These are phyloP conservation scores for Forsythia suspensa DNA, from an alignment of 257 asterid species.

Conservation along the genomic window DNA sequence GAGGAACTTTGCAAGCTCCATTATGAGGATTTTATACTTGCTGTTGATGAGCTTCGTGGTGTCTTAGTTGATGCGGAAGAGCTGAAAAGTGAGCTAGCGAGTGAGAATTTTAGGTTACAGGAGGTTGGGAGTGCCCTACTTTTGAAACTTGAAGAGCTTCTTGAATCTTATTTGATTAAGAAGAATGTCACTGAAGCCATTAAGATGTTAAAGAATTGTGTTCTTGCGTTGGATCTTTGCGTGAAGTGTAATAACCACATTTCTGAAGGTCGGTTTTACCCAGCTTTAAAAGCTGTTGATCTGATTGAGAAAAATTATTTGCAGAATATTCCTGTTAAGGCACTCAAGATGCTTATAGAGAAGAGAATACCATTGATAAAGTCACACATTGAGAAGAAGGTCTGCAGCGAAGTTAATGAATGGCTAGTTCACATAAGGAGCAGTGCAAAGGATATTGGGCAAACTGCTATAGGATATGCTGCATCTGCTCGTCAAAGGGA, in stretches of 20 bases:
- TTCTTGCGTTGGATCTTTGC: slow-evolving; percentile 76
- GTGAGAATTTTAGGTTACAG: slow-evolving; percentile 74
- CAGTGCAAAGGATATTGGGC: slow-evolving; percentile 78
- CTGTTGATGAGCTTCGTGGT: slow-evolving; percentile 93
- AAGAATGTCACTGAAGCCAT: slow-evolving; percentile 82
- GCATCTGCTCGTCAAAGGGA: slow-evolving; percentile 89
- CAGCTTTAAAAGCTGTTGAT: slow-evolving; percentile 84
- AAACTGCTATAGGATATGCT: slow-evolving; percentile 79
- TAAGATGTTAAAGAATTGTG: slow-evolving; percentile 75
- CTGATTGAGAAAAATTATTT: slow-evolving; percentile 68
- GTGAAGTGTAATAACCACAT: slow-evolving; percentile 73
- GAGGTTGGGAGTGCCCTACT: slow-evolving; percentile 82
- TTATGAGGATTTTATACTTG: slow-evolving; percentile 84
- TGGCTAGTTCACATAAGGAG: slow-evolving; percentile 91
- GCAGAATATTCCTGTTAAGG: slow-evolving; percentile 65
- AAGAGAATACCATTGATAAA: slow-evolving; percentile 66
- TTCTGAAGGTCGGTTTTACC: slow-evolving; percentile 78
- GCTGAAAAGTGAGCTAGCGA: slow-evolving; percentile 75
- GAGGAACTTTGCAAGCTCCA: slow-evolving; percentile 97
- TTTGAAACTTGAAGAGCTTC: slow-evolving; percentile 80
- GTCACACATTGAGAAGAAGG: slow-evolving; percentile 75
- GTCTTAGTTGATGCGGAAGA: slow-evolving; percentile 93
- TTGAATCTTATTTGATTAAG: slow-evolving; percentile 67
- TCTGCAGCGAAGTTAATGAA: slow-evolving; percentile 77
- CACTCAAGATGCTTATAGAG: slow-evolving; percentile 54